Conservation (phyloP, 805 yeast genomes). For the Candida sphagnicola region DNA sequence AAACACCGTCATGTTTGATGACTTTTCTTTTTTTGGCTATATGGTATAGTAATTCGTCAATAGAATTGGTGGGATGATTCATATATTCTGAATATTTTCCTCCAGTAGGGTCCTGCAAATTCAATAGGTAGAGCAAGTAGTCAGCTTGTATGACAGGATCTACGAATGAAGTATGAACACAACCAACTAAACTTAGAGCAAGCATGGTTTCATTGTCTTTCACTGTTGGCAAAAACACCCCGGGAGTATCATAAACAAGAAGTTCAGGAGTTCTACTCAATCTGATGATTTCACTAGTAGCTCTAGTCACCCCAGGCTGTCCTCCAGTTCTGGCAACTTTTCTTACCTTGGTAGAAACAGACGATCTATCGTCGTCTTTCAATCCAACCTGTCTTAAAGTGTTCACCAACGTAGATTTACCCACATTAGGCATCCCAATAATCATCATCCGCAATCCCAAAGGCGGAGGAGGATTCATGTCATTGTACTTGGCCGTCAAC, state of each 20-base stretch:
- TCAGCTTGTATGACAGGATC: slow-evolving; percentile 89
- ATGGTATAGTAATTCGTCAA: slow-evolving; percentile 50
- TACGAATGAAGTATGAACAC: slow-evolving; percentile 62
- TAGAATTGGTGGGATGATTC: slow-evolving; percentile 66
- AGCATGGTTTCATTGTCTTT: slow-evolving; percentile 67
- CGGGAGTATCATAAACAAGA: slow-evolving; percentile 85
- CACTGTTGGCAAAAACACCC: slow-evolving; percentile 79
- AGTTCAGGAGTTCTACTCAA: slow-evolving; percentile 60
- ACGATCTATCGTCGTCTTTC: slow-evolving; percentile 14
- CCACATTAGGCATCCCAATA: slow-evolving; percentile 97
- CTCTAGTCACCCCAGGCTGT: slow-evolving; percentile 85
- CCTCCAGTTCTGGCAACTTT: slow-evolving; percentile 85
- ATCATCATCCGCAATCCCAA: slow-evolving; percentile 73
- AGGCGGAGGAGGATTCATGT: slow-evolving; percentile 70
- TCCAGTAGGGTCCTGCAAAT: slow-evolving; percentile 53
- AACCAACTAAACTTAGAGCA: slow-evolving; percentile 67
- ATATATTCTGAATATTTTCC: slow-evolving; percentile 43
- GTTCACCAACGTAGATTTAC: slow-evolving; percentile 86
- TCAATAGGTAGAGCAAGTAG: slow-evolving; percentile 70
- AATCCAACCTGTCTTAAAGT: slow-evolving; percentile 50
- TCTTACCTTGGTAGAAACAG: slow-evolving; percentile 34
- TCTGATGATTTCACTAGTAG: slow-evolving; percentile 70
- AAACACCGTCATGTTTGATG: slow-evolving; percentile 31
- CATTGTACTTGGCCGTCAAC: slow-evolving; percentile 41
- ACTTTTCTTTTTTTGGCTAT: slow-evolving; percentile 41